Evolutionary conservation across 140 eudicot species (phyloP).

Genomic region (Erigeron philadelphicus): DNA sequence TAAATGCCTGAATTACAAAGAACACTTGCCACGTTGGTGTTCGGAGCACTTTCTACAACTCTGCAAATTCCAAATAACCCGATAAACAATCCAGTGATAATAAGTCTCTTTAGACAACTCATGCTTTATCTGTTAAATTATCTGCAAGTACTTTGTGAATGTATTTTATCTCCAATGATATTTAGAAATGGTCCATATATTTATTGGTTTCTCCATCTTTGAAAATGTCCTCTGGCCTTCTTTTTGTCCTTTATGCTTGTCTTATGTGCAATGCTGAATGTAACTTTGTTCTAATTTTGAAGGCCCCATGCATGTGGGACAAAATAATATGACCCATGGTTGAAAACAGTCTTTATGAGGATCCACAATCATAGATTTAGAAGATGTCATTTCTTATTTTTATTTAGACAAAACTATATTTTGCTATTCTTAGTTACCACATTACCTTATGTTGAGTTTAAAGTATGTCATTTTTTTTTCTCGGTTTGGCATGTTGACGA

Average conservation of each 20-base stretch:
- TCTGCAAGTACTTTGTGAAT: slow-evolving; percentile 13
- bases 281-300: slow-evolving; percentile 18
- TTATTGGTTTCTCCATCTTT: slow-evolving; percentile 29
- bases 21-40: slow-evolving; percentile 32
- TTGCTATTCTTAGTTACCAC: too few species aligned
- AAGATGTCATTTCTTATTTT: slow-evolving; percentile 6
- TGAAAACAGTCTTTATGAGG: neutral
- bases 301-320: slow-evolving; percentile 14
- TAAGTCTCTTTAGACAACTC: slow-evolving; percentile 25
- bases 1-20: slow-evolving; percentile 50
- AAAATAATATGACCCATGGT: slow-evolving; percentile 4
- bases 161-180: slow-evolving; percentile 16
- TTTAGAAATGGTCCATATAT: neutral
- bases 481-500: too few species aligned
- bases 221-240: slow-evolving; percentile 19
- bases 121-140: slow-evolving; percentile 8
- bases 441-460: too few species aligned
- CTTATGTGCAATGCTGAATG: slow-evolving; percentile 20
- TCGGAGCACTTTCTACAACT: slow-evolving; percentile 34
- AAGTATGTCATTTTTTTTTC: too few species aligned
- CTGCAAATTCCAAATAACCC: slow-evolving; percentile 24
- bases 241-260: slow-evolving; percentile 22
- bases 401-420: neutral
- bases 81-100: slow-evolving; percentile 21
- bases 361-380: too few species aligned